phyloP scores from a whole-genome alignment of 108 stramenopile genomes.

The Discostella pseudostelligera region DNA sequence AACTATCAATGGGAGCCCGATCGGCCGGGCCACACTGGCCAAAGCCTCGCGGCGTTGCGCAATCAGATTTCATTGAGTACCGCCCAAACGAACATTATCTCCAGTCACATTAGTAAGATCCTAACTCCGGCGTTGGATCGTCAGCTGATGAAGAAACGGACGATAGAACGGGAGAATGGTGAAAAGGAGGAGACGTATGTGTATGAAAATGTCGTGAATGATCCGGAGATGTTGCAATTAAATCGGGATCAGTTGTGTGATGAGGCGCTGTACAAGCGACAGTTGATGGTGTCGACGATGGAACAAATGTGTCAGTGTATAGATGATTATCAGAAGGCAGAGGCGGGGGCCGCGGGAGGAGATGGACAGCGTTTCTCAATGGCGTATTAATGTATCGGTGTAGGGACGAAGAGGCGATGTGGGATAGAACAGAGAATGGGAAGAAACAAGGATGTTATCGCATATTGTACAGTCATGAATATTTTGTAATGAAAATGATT shows the following conservation, averaged over 20 bases:
- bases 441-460: too few species aligned
- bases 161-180: constrained; percentile 13
- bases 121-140: constrained; percentile 31
- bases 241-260: constrained; percentile 34
- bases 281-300: constrained; percentile 32
- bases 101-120: constrained; percentile 27
- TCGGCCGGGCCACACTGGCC: constrained; percentile 30
- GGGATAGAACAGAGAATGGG: too few species aligned
- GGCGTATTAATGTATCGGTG: constrained; percentile 17
- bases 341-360: constrained; percentile 25
- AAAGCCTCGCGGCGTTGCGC: constrained; percentile 31
- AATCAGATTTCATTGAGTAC: constrained; percentile 39
- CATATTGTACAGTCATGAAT: too few species aligned
- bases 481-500: too few species aligned
- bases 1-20: constrained; percentile 45
- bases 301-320: constrained; percentile 40
- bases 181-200: constrained; percentile 26
- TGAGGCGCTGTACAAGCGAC: constrained; percentile 37
- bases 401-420: too few species aligned
- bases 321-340: constrained; percentile 38
- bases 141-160: constrained; percentile 31
- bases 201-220: constrained; percentile 30
- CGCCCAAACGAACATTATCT: constrained; percentile 31
- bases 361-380: constrained; percentile 34
- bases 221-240: constrained; percentile 38